Evolutionary conservation across 2,329 filamentous ascomycete genomes (phyloP).

Genomic region (Aspergillus hortae): DNA sequence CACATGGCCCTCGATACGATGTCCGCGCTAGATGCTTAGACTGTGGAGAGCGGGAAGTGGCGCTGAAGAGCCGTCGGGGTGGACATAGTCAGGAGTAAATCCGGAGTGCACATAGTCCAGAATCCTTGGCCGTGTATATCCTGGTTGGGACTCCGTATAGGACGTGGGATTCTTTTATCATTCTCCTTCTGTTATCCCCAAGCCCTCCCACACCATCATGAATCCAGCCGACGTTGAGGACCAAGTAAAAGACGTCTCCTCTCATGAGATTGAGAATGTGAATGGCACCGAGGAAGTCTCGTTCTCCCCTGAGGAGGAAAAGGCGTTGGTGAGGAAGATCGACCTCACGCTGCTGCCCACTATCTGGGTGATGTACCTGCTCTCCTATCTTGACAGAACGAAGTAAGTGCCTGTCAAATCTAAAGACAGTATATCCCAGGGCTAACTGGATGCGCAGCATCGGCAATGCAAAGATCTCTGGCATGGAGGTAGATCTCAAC

Average conservation of each 20-base stretch:
- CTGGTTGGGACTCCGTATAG: background rate
- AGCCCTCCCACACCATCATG: background rate
- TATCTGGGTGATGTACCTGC: constrained; percentile 50
- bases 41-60: background rate
- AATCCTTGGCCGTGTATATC: background rate
- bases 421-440: background rate
- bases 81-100: background rate
- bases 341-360: constrained; percentile 46
- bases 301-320: constrained; percentile 33
- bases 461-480: constrained; percentile 24
- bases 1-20: background rate
- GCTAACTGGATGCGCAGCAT: constrained; percentile 10
- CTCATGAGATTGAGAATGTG: constrained; percentile 18
- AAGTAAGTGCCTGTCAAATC: constrained; percentile 11
- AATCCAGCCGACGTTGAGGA: background rate
- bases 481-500: constrained; percentile 18
- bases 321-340: constrained; percentile 43
- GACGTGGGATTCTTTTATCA: background rate
- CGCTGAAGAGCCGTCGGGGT: background rate
- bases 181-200: background rate
- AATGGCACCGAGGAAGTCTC: constrained; percentile 3
- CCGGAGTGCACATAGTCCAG: background rate
- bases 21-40: background rate
- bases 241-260: constrained; percentile 9
- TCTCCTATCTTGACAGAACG: constrained; percentile 42